Evolutionary conservation across 768 basidiomycete genomes (phyloP).

Genomic region (Leccinellum luteum): DNA sequence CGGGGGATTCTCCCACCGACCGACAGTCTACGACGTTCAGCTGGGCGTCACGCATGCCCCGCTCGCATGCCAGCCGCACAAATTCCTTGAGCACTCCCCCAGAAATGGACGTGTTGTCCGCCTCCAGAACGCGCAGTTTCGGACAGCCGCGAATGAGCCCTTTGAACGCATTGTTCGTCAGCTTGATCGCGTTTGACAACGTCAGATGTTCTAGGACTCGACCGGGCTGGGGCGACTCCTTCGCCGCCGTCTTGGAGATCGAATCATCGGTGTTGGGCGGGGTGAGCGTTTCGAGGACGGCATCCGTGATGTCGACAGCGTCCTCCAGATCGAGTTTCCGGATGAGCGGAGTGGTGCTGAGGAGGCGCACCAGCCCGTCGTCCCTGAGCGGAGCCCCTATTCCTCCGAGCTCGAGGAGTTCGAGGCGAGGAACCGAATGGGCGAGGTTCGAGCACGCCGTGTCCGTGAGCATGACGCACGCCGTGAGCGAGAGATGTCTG

Average conservation of each 20-base stretch:
- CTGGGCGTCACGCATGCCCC: slow-evolving; percentile 48
- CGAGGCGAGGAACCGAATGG: slow-evolving; percentile 64
- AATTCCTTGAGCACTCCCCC: slow-evolving; percentile 64
- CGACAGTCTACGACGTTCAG: slow-evolving; percentile 78
- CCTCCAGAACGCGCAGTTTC: slow-evolving; percentile 65
- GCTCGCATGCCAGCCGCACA: slow-evolving; percentile 50
- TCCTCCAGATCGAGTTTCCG: slow-evolving; percentile 85
- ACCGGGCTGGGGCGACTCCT: slow-evolving; percentile 46
- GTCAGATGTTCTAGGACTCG: slow-evolving; percentile 69
- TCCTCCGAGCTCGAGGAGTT: slow-evolving; percentile 76
- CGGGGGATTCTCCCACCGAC: slow-evolving; percentile 54
- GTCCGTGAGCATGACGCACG: slow-evolving; percentile 70
- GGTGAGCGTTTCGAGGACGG: slow-evolving; percentile 64
- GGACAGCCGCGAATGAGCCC: slow-evolving; percentile 63
- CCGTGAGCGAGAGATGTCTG: slow-evolving; percentile 71
- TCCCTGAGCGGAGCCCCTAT: slow-evolving; percentile 69
- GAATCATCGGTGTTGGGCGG: slow-evolving; percentile 31
- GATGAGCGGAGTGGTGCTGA: slow-evolving; percentile 68
- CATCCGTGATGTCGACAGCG: slow-evolving; percentile 69
- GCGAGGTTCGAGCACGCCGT: slow-evolving; percentile 71
- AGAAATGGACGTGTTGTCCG: slow-evolving; percentile 76
- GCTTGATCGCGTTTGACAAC: slow-evolving; percentile 61
- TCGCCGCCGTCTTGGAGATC: slow-evolving; percentile 6
- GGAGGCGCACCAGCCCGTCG: slow-evolving; percentile 68
- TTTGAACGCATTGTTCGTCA: slow-evolving; percentile 64